These are phyloP conservation scores for Purpureocillium takamizusanense DNA, from an alignment of 2,329 filamentous ascomycete species.

Conservation along the genomic window DNA sequence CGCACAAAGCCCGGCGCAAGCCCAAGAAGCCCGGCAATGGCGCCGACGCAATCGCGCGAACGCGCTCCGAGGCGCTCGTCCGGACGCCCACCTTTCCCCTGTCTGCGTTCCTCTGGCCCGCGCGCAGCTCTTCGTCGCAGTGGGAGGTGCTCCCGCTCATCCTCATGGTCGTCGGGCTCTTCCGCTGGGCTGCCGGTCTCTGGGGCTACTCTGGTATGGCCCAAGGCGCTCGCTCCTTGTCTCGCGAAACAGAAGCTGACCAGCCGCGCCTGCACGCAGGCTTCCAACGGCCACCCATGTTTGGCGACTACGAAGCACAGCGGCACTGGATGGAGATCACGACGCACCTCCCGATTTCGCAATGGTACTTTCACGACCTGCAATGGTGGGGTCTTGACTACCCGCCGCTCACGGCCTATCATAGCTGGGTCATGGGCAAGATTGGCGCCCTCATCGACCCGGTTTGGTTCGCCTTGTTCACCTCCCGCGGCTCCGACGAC, in stretches of 20 bases:
- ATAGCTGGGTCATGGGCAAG: slow-evolving; percentile 90
- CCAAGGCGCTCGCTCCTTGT: neutral
- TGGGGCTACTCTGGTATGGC: slow-evolving; percentile 85
- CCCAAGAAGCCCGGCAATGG: slow-evolving; percentile 38
- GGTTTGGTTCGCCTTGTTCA: slow-evolving; percentile 78
- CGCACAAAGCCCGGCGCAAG: slow-evolving; percentile 53
- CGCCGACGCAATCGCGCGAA: slow-evolving; percentile 22
- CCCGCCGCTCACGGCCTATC: slow-evolving; percentile 93
- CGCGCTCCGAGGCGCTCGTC: slow-evolving; percentile 33
- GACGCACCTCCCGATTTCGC: slow-evolving; percentile 74
- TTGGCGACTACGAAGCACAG: slow-evolving; percentile 96
- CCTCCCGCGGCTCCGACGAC: slow-evolving; percentile 75
- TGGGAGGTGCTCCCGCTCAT: slow-evolving; percentile 86
- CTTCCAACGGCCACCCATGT: slow-evolving; percentile 75
- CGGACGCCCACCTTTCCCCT: slow-evolving; percentile 74
- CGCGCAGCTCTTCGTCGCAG: slow-evolving; percentile 74
- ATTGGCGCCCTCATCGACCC: slow-evolving; percentile 73
- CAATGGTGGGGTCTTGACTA: slow-evolving; percentile 98
- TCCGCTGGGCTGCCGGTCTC: slow-evolving; percentile 83
- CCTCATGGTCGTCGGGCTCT: slow-evolving; percentile 82
- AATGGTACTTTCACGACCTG: slow-evolving; percentile 97
- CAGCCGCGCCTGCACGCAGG: slow-evolving; percentile 28
- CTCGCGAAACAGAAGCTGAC: neutral
- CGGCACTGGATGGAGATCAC: slow-evolving; percentile 99
- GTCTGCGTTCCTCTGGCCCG: slow-evolving; percentile 89